Evolutionary conservation across 495 filamentous ascomycete genomes (phyloP), one percentile per base, ranked within the genome.

Genomic region (Hyaloscypha finlandica): DNA sequence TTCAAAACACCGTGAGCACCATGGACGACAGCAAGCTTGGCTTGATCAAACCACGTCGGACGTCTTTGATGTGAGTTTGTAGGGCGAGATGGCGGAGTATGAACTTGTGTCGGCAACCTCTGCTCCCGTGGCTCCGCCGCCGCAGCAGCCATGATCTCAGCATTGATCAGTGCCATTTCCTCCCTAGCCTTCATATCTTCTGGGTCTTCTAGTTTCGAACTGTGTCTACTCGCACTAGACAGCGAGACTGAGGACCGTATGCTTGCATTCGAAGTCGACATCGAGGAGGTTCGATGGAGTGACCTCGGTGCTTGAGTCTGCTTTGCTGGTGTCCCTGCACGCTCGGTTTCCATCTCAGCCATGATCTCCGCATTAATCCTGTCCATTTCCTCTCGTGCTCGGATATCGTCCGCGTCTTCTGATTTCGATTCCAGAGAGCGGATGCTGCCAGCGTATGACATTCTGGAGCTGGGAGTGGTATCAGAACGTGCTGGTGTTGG

Each of bases 121-220:
- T 48, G 42, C 42, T 48, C 42, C 42, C 14, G 9, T 48, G 3
- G 42, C 42, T 11, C 42, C 4, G 9, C 16, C 16, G 42, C 42
- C 16, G 42, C 42, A 48, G 42, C 42, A 56, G 53, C 53, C 53
- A 56, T 1, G 29, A 56, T 56, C 29, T 56, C 53, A 9, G 53
- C 53, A 56, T 56, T 56, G 16, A 56, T 56, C 53, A 16, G 8
- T 6, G 53, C 53, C 53, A 56, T 56, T 30, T 56, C 53, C 29
- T 56, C 53, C 4, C 53, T 31, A 30, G 53, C 53, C 16, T 12
- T 56, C 20, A 30, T 6, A 16, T 56, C 53, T 31, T 56, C 53
- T 19, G 53, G 53, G 5, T 56, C 53, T 56, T 56, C 53, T 14
- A 56, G 9, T 12, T 48, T 48, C 42, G 42, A 48, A 19, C 42